Evolutionary conservation across 164 flowering plant genomes (phyloP).

Genomic region (Magnolia officinalis): DNA sequence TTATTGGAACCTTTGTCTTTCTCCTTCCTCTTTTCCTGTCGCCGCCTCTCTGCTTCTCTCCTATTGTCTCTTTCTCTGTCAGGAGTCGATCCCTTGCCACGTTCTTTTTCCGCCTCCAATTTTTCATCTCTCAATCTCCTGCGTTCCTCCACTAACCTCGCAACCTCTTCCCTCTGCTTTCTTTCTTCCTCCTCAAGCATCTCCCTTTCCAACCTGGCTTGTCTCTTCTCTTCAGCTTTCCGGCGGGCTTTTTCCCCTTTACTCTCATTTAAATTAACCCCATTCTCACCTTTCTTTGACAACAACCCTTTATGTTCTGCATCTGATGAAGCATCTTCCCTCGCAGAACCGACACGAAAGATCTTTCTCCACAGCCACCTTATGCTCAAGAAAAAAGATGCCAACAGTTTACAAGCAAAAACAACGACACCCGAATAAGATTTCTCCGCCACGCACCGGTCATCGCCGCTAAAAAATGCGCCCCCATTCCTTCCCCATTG

Average conservation of each 20-base stretch:
- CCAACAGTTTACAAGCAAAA: conserved; percentile 48
- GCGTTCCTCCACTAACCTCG: conserved; percentile 85
- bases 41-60: conserved; percentile 74
- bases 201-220: conserved; percentile 89
- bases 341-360: conserved; percentile 51
- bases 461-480: conserved; percentile 43
- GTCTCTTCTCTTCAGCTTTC: conserved; percentile 95
- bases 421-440: conserved; percentile 51
- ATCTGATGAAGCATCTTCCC: conserved; percentile 49
- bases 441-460: conserved; percentile 59
- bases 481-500: conserved; percentile 46
- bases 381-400: conserved; percentile 52
- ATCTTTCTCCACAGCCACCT: conserved; percentile 84
- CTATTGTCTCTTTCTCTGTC: conserved; percentile 53
- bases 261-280: conserved; percentile 50
- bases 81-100: neutral
- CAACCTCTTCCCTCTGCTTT: conserved; percentile 95
- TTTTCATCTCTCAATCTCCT: conserved; percentile 77
- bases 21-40: conserved; percentile 72
- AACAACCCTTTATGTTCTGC: conserved; percentile 46
- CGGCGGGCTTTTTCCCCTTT: conserved; percentile 86
- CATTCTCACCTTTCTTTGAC: conserved; percentile 64
- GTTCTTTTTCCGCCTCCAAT: conserved; percentile 35
- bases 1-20: conserved; percentile 76
- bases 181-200: conserved; percentile 90